Evolutionary conservation across 495 filamentous ascomycete species (phyloP), one percentile per base, ranked within the genome.

Genomic region (Penicillium arizonense): DNA sequence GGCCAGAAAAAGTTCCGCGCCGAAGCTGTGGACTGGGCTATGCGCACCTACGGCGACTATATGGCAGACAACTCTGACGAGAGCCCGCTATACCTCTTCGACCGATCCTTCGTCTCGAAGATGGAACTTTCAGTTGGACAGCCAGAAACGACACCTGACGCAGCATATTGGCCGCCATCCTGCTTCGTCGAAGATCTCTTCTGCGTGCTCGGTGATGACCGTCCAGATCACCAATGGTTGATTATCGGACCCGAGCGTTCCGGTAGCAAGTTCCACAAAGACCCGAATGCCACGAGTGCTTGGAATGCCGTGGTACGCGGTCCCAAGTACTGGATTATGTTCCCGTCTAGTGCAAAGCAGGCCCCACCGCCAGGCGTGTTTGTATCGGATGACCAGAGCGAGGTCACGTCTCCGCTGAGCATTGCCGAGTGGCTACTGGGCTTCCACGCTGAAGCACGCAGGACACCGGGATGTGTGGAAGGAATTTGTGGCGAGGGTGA

Each of bases 271-370:
- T 97, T 96, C 60, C 94, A 98, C 76, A 97, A 97, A 64, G 87
- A 88, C 55, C 85, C 85, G 0, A 89, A 87, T 63, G 84, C 78
- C 14, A 86, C 80, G 14, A 92, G 88, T 57, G 94, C 94, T 3
- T 98, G 94, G 94, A 98, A 98, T 65, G 93, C 94, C 0, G 92
- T 97, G 13, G 68, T 98, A 30, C 80, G 86, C 47, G 94, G 94
- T 13, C 84, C 87, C 16, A 98, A 98, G 68, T 98, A 97, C 75
- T 98, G 94, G 94, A 95, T 98, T 55, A 96, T 91, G 87, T 93
- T 97, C 77, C 84, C 94, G 41, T 74, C 86, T 0, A 77, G 78
- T 13, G 69, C 80, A 26, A 81, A 78, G 21, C 73, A 79, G 37
- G 70, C 83, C 60, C 81, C 85, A 8, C 88, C 88, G 9, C 94